These are phyloP conservation scores for Saccharomycopsis sp. DNA, from an alignment of 805 yeast genomes.

Conservation along the genomic window DNA sequence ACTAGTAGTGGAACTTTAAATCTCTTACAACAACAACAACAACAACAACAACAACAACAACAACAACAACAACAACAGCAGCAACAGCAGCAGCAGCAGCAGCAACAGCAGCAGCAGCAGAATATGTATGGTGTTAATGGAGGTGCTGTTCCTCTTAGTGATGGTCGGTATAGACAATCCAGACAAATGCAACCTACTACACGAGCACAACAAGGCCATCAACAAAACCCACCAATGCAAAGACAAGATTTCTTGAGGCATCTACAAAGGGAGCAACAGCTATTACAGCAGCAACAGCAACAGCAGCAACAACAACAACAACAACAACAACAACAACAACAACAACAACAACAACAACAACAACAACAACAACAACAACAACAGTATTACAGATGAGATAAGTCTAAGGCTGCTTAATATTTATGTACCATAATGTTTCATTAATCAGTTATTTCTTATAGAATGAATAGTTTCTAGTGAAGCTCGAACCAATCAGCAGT, in stretches of 20 bases:
- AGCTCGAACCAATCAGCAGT: no score
- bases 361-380: background rate
- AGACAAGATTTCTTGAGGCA: background rate
- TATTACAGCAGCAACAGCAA: background rate
- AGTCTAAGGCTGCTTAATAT: no score
- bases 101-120: background rate
- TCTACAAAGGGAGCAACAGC: background rate
- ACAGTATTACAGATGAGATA: background rate
- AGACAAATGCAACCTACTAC: slow-evolving; percentile 1
- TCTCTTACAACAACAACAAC: background rate
- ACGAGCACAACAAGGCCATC: background rate
- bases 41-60: background rate
- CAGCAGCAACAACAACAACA: slow-evolving; percentile 1
- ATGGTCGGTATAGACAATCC: background rate
- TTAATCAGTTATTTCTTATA: no score
- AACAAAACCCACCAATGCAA: background rate
- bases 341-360: background rate
- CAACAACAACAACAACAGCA: background rate
- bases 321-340: background rate
- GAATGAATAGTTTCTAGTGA: no score
- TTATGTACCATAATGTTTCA: no score
- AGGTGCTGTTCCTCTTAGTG: background rate
- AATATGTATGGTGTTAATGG: background rate
- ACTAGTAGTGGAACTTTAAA: background rate
- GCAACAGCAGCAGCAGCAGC: background rate